Evolutionary conservation across 2,329 filamentous ascomycete species (phyloP).

Genomic region (Fusarium keratoplasticum): DNA sequence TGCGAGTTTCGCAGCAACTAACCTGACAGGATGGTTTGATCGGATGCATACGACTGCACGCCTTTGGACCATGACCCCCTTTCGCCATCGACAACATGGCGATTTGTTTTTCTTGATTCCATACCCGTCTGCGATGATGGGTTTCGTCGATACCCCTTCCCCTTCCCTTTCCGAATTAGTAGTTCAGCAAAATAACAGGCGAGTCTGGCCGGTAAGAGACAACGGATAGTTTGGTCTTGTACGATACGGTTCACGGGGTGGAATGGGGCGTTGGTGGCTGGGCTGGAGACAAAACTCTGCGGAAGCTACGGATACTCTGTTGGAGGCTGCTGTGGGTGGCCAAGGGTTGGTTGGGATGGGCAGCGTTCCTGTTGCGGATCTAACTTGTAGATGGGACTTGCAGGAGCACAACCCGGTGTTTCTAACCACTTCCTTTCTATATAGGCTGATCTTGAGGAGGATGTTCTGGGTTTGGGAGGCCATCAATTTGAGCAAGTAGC

Average conservation of each 20-base stretch:
- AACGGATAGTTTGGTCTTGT: slow-evolving; percentile 24
- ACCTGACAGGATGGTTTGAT: slow-evolving; percentile 31
- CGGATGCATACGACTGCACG: slow-evolving; percentile 4
- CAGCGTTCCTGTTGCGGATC: slow-evolving; percentile 19
- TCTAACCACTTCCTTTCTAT: slow-evolving; percentile 5
- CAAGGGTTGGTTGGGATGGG: slow-evolving; percentile 1
- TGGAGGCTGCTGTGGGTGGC: slow-evolving; percentile 6
- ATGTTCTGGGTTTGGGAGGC: not conserved
- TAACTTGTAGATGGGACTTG: slow-evolving; percentile 11
- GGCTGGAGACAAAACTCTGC: slow-evolving; percentile 16
- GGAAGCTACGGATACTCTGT: slow-evolving; percentile 8
- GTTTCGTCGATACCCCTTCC: slow-evolving; percentile 41
- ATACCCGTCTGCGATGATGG: slow-evolving; percentile 24
- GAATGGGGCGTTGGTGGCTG: slow-evolving; percentile 35
- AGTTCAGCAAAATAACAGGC: slow-evolving; percentile 17
- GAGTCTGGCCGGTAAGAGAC: slow-evolving; percentile 30
- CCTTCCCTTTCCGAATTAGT: slow-evolving; percentile 23
- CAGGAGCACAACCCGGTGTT: slow-evolving; percentile 12
- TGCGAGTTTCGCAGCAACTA: slow-evolving; percentile 27
- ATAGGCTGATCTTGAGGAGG: slow-evolving; percentile 2
- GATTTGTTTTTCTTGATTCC: slow-evolving; percentile 20
- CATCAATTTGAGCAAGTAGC: not conserved
- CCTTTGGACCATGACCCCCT: not conserved
- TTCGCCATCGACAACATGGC: slow-evolving; percentile 8
- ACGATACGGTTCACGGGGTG: slow-evolving; percentile 31